Base-by-base conservation (phyloP, 495 filamentous ascomycete species). In the Neurospora sp. region DNA sequence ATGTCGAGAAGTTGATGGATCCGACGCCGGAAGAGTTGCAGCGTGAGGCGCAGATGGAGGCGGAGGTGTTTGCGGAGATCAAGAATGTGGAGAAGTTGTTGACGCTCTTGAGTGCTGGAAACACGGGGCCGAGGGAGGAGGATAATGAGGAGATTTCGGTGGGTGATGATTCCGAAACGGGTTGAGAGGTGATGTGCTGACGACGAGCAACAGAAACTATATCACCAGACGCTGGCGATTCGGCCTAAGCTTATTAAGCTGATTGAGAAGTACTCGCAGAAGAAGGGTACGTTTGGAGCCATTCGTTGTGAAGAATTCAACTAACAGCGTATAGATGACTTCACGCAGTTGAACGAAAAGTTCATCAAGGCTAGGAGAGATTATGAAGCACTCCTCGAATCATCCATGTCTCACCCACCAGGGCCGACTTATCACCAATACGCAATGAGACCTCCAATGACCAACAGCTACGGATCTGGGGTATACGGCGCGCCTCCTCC, bases 231-330 rank as follows among this genome's bases (percentile, higher is more conserved):
- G 2, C 77, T 98, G 68, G 93, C 94, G 1, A 99, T 99, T 75
- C 89, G 96, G 39, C 96, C 96, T 9, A 99, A 99, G 82, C 86
- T 98, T 40, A 98, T 99, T 79, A 97, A 99, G 83, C 83, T 99
- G 65, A 99, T 99, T 82, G 96, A 96, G 70, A 99, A 98, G 83
- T 99, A 99, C 77, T 97, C 96, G 16, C 96, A 99, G 79, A 98
- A 97, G 89, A 99, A 99, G 83, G 96, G 94, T 96, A n/a, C n/a
- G n/a, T n/a, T n/a, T n/a, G n/a, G n/a, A n/a, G n/a, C n/a, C n/a
- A n/a, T n/a, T n/a, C n/a, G n/a, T n/a, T n/a, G n/a, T n/a, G n/a
- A n/a, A n/a, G n/a, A n/a, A n/a, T n/a, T n/a, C n/a, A n/a, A n/a
- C n/a, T n/a, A n/a, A n/a, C n/a, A n/a, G n/a, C 2, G 7, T n/a